These are phyloP conservation scores for Phytophthora pisi DNA, from an alignment of 352 stramenopile genomes.

Conservation along the genomic window DNA sequence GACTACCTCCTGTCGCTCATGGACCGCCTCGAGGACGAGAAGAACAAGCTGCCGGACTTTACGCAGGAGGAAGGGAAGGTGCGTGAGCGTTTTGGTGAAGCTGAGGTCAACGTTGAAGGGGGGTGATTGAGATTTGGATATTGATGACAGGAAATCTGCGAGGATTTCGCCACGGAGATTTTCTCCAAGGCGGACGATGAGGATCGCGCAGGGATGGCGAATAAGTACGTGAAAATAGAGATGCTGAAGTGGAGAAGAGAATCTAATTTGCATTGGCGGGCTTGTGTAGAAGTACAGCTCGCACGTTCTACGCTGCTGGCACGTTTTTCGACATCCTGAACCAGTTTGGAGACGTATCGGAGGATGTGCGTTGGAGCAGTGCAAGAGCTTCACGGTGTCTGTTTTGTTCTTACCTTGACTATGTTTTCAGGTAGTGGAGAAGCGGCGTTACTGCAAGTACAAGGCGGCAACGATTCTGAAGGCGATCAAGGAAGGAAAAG, in stretches of 20 bases:
- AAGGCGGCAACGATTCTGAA: conserved; percentile 96
- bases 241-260: neutral
- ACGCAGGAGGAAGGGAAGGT: conserved; percentile 92
- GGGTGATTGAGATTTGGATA: conserved; percentile 2
- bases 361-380: conserved; percentile 59
- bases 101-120: neutral
- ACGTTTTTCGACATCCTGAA: conserved; percentile 97
- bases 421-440: conserved; percentile 73
- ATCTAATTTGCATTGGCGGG: conserved; percentile 8
- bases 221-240: conserved; percentile 67
- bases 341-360: conserved; percentile 92
- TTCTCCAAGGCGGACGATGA: conserved; percentile 95
- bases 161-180: conserved; percentile 92
- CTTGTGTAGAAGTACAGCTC: conserved; percentile 86
- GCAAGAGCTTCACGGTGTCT: neutral
- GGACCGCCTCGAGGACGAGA: conserved; percentile 92
- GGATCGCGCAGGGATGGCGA: conserved; percentile 88
- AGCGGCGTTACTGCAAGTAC: conserved; percentile 95
- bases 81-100: conserved; percentile 17
- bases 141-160: conserved; percentile 69
- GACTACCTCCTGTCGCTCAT: conserved; percentile 91
- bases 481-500: conserved; percentile 92
- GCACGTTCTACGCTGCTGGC: conserved; percentile 96
- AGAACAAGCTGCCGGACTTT: conserved; percentile 89
- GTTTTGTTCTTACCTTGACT: conserved; percentile 8